Conservation (phyloP, 1,284 basidiomycete species). For the Phellinidium pouzarii region DNA sequence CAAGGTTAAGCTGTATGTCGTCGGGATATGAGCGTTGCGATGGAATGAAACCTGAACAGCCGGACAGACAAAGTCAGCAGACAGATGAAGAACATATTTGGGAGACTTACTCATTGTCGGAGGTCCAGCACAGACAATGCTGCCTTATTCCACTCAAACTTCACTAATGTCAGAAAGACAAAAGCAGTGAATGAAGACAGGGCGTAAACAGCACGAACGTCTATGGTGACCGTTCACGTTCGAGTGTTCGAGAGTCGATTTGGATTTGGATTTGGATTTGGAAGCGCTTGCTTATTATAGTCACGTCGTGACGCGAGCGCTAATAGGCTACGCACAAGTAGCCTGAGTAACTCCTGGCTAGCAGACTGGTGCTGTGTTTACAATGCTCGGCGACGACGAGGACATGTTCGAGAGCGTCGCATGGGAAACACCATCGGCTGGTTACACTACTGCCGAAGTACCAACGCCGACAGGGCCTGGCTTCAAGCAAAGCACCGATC, state of each 20-base stretch:
- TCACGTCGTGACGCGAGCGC: not conserved
- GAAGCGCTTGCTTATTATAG: not conserved
- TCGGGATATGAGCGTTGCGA: constrained; percentile 9
- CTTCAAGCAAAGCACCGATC: constrained; percentile 65
- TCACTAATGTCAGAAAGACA: too few species aligned
- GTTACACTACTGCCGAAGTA: constrained; percentile 38
- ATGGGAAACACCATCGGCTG: constrained; percentile 67
- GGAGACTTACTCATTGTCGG: constrained; percentile 9
- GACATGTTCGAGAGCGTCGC: constrained; percentile 83
- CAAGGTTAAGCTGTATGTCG: constrained; percentile 37
- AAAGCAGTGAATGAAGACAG: not conserved
- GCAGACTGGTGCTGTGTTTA: not conserved
- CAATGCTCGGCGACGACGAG: constrained; percentile 74
- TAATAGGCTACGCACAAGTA: not conserved
- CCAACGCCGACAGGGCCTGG: constrained; percentile 51
- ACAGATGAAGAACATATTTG: not conserved
- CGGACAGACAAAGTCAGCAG: constrained; percentile 3
- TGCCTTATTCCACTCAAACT: not conserved
- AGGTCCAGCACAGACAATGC: not conserved
- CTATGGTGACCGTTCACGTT: constrained; percentile 6
- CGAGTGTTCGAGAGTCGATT: not conserved
- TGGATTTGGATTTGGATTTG: constrained; percentile 3
- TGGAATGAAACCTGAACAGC: constrained; percentile 6
- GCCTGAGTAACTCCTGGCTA: not conserved
- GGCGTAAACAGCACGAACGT: not conserved